Conservation (phyloP, 192 early-diverging fungal species). For the Coemansia sp. region DNA sequence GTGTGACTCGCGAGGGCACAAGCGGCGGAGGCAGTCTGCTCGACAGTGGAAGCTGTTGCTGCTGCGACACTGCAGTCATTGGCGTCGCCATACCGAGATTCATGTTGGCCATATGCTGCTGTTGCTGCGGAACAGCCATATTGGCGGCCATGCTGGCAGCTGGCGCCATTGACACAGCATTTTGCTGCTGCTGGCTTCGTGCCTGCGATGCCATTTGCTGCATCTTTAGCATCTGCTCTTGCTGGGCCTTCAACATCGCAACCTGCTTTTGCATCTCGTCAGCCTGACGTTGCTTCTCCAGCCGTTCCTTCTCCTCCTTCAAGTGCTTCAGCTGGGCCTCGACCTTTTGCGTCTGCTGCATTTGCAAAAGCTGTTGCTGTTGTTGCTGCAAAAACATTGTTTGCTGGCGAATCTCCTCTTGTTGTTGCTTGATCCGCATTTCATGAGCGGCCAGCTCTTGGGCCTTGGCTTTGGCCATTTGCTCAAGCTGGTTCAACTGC, state of each 20-base stretch:
- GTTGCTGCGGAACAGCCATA: slow-evolving; percentile 13
- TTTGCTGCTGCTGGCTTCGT: slow-evolving; percentile 11
- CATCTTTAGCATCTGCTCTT: slow-evolving; percentile 52
- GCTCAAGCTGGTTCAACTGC: slow-evolving; percentile 37
- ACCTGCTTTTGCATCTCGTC: slow-evolving; percentile 43
- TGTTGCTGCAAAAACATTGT: slow-evolving; percentile 47
- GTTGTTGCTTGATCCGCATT: slow-evolving; percentile 39
- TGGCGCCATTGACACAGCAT: background rate
- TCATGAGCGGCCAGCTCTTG: slow-evolving; percentile 49
- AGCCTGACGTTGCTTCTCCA: slow-evolving; percentile 44
- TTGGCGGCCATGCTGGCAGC: background rate
- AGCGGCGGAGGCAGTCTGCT: slow-evolving; percentile 44
- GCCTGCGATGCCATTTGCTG: slow-evolving; percentile 50
- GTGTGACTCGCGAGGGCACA: slow-evolving; percentile 29
- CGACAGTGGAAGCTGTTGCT: slow-evolving; percentile 33
- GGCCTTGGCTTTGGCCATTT: slow-evolving; percentile 40
- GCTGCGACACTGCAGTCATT: background rate
- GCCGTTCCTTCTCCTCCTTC: slow-evolving; percentile 40
- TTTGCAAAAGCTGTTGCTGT: slow-evolving; percentile 47
- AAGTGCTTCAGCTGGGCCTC: slow-evolving; percentile 51
- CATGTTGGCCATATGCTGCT: slow-evolving; percentile 12
- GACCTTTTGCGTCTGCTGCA: slow-evolving; percentile 53
- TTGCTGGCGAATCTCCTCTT: slow-evolving; percentile 49
- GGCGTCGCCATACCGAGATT: slow-evolving; percentile 13
- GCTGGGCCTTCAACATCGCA: slow-evolving; percentile 37